These are phyloP conservation scores for Diaporthe batatas DNA, from an alignment of 2,329 filamentous ascomycete species.

Conservation along the genomic window DNA sequence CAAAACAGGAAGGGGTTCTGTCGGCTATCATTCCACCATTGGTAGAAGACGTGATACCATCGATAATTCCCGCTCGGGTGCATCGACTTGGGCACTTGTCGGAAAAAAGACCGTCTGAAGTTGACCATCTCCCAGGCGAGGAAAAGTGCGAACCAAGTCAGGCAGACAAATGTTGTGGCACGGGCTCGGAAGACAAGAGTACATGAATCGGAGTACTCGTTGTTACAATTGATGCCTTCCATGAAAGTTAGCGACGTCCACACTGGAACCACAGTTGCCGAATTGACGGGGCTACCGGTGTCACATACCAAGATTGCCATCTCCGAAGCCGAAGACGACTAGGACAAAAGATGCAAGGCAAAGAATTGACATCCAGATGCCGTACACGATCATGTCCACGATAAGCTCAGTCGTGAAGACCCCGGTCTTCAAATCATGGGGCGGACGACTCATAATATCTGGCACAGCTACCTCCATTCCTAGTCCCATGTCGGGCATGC, in stretches of 20 bases:
- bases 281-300: neutral
- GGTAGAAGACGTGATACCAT: neutral
- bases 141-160: neutral
- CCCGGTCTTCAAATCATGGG: neutral
- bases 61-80: neutral
- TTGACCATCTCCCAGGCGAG: slow-evolving; percentile 7
- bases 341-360: neutral
- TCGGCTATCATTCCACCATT: neutral
- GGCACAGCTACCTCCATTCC: neutral
- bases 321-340: neutral
- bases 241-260: too few species aligned
- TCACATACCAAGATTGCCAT: neutral
- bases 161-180: neutral
- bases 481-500: neutral
- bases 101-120: neutral
- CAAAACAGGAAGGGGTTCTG: neutral
- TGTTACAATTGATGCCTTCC: slow-evolving; percentile 1
- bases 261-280: too few species aligned
- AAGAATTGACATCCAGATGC: neutral
- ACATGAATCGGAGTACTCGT: neutral
- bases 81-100: neutral
- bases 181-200: neutral
- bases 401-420: neutral
- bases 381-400: neutral
- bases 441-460: slow-evolving; percentile 1